phyloP scores from a whole-genome alignment of 2,329 filamentous ascomycete species.

The Calonectria pauciramosa region DNA sequence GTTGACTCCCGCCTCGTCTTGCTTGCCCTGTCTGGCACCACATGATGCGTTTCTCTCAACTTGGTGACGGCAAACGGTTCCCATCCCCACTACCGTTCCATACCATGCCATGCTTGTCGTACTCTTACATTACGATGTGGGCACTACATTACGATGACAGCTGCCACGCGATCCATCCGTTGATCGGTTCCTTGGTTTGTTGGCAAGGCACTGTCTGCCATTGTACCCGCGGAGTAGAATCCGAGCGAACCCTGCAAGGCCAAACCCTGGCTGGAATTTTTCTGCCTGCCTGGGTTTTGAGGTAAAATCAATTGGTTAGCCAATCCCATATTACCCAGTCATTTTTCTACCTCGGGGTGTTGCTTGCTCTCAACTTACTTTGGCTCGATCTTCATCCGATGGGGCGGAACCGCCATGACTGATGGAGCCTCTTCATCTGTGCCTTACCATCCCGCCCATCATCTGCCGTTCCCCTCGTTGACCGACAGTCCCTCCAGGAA shows the following conservation, averaged over 20 bases:
- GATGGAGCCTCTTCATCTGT: conserved; percentile 7
- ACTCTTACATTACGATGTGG: conserved; percentile 19
- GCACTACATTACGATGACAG: conserved; percentile 23
- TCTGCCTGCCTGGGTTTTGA: neutral
- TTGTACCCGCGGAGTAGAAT: neutral
- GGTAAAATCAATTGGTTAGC: conserved; percentile 15
- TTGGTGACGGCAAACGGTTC: neutral
- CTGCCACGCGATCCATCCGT: conserved; percentile 24
- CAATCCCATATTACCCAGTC: conserved; percentile 15
- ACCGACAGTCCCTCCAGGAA: conserved; percentile 1
- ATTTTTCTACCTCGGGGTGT: conserved; percentile 1
- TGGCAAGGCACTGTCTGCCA: conserved; percentile 2
- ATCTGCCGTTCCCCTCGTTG: conserved; percentile 21
- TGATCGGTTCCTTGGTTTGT: conserved; percentile 23
- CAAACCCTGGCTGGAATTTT: neutral
- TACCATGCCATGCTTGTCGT: conserved; percentile 9
- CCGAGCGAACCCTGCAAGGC: conserved; percentile 21
- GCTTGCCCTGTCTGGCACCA: conserved; percentile 24
- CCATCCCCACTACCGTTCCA: conserved; percentile 1
- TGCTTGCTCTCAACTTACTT: neutral
- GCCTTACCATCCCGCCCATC: conserved; percentile 2
- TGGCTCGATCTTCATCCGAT: conserved; percentile 6
- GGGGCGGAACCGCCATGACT: neutral
- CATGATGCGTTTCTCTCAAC: conserved; percentile 27
- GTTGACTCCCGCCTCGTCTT: conserved; percentile 4